phyloP scores from a whole-genome alignment of 164 flowering plant species.

The Tinospora cordifolia region DNA sequence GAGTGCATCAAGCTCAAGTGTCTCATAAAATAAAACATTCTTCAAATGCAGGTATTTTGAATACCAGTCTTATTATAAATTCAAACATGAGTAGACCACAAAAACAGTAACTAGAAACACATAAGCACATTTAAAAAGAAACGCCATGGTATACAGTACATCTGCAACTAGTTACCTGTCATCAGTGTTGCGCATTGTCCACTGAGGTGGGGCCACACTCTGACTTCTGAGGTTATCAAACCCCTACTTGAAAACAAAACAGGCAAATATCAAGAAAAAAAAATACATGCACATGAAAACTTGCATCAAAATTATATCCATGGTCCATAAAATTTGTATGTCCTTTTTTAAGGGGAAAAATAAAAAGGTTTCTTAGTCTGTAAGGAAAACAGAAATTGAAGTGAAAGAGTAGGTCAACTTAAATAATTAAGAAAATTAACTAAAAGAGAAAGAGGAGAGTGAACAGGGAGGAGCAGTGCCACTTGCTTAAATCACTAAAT shows the following conservation, averaged over 20 bases:
- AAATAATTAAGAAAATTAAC: too few species aligned
- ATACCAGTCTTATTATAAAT: not conserved
- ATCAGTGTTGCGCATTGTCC: constrained; percentile 98
- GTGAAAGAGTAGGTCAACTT: too few species aligned
- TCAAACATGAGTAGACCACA: not conserved
- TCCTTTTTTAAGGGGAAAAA: too few species aligned
- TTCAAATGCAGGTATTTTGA: not conserved
- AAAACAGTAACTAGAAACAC: not conserved
- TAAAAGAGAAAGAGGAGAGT: too few species aligned
- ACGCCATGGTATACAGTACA: not conserved
- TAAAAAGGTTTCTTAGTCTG: too few species aligned
- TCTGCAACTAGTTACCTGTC: constrained; percentile 52
- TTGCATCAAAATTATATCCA: not conserved
- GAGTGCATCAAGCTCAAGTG: not conserved
- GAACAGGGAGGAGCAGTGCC: too few species aligned
- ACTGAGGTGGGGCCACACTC: constrained; percentile 94
- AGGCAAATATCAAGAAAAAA: constrained; percentile 2
- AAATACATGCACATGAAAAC: not conserved
- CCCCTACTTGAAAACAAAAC: constrained; percentile 42
- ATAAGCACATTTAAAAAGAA: too few species aligned
- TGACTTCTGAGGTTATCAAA: constrained; percentile 96
- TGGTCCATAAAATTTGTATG: too few species aligned
- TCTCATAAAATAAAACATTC: not conserved
- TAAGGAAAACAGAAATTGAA: too few species aligned
- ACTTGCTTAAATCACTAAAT: too few species aligned